Base-by-base conservation (phyloP, 768 basidiomycete genomes). In the Kwoniella heveanensis region DNA sequence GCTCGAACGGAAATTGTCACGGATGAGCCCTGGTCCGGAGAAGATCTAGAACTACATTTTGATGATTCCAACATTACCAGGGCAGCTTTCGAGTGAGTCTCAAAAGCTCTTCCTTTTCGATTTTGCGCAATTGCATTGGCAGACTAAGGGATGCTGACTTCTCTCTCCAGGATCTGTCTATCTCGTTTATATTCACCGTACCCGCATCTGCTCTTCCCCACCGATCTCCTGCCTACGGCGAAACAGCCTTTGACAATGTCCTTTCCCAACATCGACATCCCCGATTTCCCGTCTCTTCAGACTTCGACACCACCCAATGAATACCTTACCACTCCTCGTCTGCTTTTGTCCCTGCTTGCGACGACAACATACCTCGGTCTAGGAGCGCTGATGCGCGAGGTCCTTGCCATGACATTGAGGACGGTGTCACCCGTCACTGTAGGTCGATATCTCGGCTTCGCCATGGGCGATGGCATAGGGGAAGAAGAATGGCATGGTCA, bases 21-120 rank as follows among this genome's bases (percentile, higher is more conserved):
- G 21, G 63, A 54, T 26, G 64, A 62, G 22, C 67, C 69, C 6
- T 71, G 70, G 70, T 25, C 25, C 13, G 71, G 69, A 6, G 85
- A 88, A 56, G 84, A 87, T 64, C 85, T 94, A 54, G 83, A 87
- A 66, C 82, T 94, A 48, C 83, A 83, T 49, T 89, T 93, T 66
- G 88, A 92, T 73, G 92, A 94, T 75, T 85, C 82, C 17, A 95
- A 94, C 74, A 94, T 95, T 75, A 91, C 91, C 8, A 84, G 92
- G 69, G 85, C 90, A 77, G 92, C 92, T 13, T 95, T 96, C 77
- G 92, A 94, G 91, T 92, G 81, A 79, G 91, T 58, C 57, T 6
- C 32, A 32, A 32, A 32, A 32, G 32, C n/a, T n/a, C n/a, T n/a
- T n/a, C n/a, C n/a, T 32, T 32, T 32, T 32, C 13, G 32, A 32